phyloP scores from a whole-genome alignment of 2,329 filamentous ascomycete species.

The Sporothrix luriei region DNA sequence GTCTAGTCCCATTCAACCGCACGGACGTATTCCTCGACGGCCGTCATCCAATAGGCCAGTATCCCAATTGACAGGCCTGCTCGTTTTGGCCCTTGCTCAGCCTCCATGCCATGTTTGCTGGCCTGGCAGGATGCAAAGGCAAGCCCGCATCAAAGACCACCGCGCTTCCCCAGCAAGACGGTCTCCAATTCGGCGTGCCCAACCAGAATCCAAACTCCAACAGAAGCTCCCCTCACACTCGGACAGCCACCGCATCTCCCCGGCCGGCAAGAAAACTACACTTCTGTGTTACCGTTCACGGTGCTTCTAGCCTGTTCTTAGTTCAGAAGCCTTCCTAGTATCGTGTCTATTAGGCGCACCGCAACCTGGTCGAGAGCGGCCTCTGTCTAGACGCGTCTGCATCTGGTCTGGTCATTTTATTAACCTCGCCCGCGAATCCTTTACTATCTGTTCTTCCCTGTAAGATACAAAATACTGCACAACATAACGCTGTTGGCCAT shows the following conservation, averaged over 20 bases:
- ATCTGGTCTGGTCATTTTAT: neutral
- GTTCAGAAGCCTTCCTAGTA: constrained; percentile 5
- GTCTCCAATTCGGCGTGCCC: constrained; percentile 14
- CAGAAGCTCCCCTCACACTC: neutral
- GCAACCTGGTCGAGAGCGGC: neutral
- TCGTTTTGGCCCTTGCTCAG: neutral
- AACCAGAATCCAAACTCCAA: neutral
- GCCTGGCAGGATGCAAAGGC: neutral
- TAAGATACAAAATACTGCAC: neutral
- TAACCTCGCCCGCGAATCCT: neutral
- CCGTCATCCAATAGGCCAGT: neutral
- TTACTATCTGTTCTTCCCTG: neutral
- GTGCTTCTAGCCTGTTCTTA: constrained; percentile 7
- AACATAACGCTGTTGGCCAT: neutral
- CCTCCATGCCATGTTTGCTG: neutral
- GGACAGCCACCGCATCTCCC: constrained; percentile 1
- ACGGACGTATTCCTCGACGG: constrained; percentile 2
- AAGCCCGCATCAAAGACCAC: neutral
- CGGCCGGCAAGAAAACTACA: constrained; percentile 20
- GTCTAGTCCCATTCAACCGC: neutral
- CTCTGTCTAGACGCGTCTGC: constrained; percentile 4
- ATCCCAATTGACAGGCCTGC: neutral
- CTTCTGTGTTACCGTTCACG: constrained; percentile 13
- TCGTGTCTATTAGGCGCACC: constrained; percentile 15
- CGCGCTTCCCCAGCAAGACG: too few species aligned